Percentiles rank a stretch among this genome's conserved stretches.
Conservation (phyloP, 345 rosid species). For the Citropsis articulata region DNA sequence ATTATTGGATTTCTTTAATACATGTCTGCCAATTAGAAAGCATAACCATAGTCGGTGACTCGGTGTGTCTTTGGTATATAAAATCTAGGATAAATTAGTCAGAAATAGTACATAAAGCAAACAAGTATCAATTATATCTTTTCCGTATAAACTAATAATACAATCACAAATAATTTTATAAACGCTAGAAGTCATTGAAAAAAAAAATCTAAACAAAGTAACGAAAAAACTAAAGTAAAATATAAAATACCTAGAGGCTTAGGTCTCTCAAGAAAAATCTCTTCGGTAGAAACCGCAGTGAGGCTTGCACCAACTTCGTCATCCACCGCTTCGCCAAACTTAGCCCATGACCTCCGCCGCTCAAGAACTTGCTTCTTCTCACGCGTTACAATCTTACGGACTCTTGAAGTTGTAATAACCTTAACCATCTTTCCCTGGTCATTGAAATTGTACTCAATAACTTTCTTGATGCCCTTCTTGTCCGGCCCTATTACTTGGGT, state of each 20-base stretch:
- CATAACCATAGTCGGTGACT: no score
- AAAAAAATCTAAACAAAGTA: neutral
- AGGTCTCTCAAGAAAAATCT: slow-evolving; percentile 61
- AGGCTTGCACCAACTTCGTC: slow-evolving; percentile 63
- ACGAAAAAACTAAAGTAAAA: no score
- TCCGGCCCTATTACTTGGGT: slow-evolving; percentile 74
- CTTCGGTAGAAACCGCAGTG: slow-evolving; percentile 78
- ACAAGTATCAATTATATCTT: no score
- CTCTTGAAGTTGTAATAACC: slow-evolving; percentile 61
- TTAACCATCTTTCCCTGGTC: slow-evolving; percentile 64
- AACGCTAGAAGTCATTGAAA: no score
- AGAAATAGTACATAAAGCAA: no score
- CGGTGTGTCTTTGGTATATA: no score
- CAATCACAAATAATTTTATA: no score
- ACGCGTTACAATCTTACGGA: slow-evolving; percentile 56
- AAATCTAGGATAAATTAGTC: no score
- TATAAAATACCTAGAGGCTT: slow-evolving; percentile 44
- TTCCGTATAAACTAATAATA: no score
- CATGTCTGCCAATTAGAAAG: no score
- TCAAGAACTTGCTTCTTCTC: slow-evolving; percentile 58
- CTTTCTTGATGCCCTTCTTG: slow-evolving; percentile 66
- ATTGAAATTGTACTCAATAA: slow-evolving; percentile 69
- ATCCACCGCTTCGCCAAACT: slow-evolving; percentile 72
- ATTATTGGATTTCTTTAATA: no score
- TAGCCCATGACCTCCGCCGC: slow-evolving; percentile 59